Conservation (phyloP, 2,329 filamentous ascomycete genomes). For the Didymella sp. region DNA sequence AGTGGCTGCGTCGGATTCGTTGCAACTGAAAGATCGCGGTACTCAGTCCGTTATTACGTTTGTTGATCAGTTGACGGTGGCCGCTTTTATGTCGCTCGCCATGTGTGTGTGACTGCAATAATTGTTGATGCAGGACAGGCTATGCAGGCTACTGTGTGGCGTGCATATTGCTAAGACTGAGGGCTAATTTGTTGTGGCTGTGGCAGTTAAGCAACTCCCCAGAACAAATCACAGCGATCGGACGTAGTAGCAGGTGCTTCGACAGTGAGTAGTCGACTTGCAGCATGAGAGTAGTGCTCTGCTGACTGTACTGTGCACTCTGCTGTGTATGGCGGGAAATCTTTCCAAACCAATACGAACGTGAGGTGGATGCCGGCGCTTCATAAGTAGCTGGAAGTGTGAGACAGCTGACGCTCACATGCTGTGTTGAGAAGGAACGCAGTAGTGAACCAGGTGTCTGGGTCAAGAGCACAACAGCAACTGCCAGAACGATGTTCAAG, state of each 20-base stretch:
- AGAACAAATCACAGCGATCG: neutral
- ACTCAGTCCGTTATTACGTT: conserved; percentile 1
- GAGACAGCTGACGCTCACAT: conserved; percentile 3
- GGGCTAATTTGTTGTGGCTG: neutral
- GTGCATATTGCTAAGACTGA: neutral
- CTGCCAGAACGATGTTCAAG: neutral
- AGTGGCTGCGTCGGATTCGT: neutral
- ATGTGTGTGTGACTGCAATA: conserved; percentile 1
- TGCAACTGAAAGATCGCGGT: neutral
- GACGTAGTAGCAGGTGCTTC: neutral
- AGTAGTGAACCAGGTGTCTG: conserved; percentile 11
- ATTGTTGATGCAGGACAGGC: conserved; percentile 2
- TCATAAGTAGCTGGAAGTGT: neutral
- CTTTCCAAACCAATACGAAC: neutral
- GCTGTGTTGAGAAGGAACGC: neutral
- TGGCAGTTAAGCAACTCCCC: neutral
- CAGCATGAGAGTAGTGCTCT: neutral
- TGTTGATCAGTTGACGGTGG: neutral
- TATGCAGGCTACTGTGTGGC: conserved; percentile 2
- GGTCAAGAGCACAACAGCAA: conserved; percentile 7
- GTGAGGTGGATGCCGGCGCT: neutral
- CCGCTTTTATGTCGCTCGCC: neutral
- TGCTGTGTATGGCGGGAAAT: neutral
- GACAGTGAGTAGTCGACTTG: neutral
- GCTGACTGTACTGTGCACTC: neutral